Conservation (phyloP, 2,329 filamentous ascomycete genomes). For the Rugonectria rugulosa region DNA sequence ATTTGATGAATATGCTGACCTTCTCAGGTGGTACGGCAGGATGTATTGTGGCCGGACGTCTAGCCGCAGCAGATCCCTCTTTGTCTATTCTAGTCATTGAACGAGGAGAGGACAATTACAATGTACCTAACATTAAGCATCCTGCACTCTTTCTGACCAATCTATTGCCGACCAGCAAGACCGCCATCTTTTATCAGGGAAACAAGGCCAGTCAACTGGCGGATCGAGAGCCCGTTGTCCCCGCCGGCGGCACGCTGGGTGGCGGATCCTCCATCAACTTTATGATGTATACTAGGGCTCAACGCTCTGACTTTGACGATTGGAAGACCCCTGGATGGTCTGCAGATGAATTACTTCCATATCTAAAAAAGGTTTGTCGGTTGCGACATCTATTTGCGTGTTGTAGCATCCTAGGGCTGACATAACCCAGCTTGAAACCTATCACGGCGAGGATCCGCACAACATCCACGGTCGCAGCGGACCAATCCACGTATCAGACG, state of each 20-base stretch:
- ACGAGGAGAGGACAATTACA: conserved; percentile 39
- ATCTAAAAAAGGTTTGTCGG: conserved; percentile 41
- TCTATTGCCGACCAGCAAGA: conserved; percentile 33
- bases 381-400: no score
- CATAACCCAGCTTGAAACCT: conserved; percentile 58
- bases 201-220: conserved; percentile 34
- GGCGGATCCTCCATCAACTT: conserved; percentile 45
- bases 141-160: conserved; percentile 38
- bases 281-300: conserved; percentile 44
- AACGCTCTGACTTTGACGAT: conserved; percentile 43
- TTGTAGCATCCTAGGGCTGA: conserved; percentile 2
- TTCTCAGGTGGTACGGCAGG: conserved; percentile 42
- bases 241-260: conserved; percentile 39
- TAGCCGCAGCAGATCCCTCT: conserved; percentile 39
- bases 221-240: conserved; percentile 36
- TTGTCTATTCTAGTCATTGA: conserved; percentile 44
- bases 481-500: conserved; percentile 62
- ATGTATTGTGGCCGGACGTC: conserved; percentile 41
- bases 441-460: conserved; percentile 54
- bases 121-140: conserved; percentile 38
- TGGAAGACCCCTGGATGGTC: conserved; percentile 47
- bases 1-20: no score
- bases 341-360: conserved; percentile 42
- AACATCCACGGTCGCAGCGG: conserved; percentile 61
- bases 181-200: conserved; percentile 38